Percentiles rank a stretch among this genome's conserved stretches.
Evolutionary conservation across 306 rosid species (phyloP).

Genomic region (Cicer yamashitae): DNA sequence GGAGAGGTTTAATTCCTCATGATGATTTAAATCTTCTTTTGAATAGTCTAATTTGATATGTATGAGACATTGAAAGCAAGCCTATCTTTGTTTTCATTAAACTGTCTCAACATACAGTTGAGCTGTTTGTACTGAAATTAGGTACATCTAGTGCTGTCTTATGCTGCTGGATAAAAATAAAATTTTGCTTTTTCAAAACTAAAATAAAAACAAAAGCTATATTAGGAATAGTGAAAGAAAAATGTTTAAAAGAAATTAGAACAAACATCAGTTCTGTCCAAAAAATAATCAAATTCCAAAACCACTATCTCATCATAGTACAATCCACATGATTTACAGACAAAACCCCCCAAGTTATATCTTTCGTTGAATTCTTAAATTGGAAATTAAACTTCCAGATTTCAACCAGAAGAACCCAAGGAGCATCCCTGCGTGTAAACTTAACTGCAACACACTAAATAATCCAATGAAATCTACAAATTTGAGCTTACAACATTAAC

Average conservation of each 20-base stretch:
- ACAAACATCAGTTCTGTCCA: neutral
- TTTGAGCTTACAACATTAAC: slow-evolving; percentile 7
- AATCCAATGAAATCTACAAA: slow-evolving; percentile 38
- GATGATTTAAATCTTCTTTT: neutral
- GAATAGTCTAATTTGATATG: neutral
- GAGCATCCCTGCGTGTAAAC: slow-evolving; percentile 28
- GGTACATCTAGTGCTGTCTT: neutral
- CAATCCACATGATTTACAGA: slow-evolving; percentile 47
- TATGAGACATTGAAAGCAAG: neutral
- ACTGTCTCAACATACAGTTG: too few relatives aligned
- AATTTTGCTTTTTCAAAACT: neutral
- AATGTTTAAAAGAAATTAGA: neutral
- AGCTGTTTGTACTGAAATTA: neutral
- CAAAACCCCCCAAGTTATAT: slow-evolving; percentile 34
- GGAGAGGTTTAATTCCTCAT: neutral
- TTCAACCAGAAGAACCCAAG: slow-evolving; percentile 27
- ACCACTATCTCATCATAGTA: slow-evolving; percentile 32
- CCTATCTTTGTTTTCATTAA: neutral
- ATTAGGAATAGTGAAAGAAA: neutral
- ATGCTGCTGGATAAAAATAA: neutral
- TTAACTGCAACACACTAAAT: slow-evolving; percentile 15
- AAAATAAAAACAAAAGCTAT: neutral
- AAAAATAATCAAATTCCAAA: slow-evolving; percentile 19
- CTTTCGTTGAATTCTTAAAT: slow-evolving; percentile 39
- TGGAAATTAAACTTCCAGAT: slow-evolving; percentile 34